Evolutionary conservation across 495 filamentous ascomycete genomes (phyloP).

Genomic region (Xylaria scruposa): DNA sequence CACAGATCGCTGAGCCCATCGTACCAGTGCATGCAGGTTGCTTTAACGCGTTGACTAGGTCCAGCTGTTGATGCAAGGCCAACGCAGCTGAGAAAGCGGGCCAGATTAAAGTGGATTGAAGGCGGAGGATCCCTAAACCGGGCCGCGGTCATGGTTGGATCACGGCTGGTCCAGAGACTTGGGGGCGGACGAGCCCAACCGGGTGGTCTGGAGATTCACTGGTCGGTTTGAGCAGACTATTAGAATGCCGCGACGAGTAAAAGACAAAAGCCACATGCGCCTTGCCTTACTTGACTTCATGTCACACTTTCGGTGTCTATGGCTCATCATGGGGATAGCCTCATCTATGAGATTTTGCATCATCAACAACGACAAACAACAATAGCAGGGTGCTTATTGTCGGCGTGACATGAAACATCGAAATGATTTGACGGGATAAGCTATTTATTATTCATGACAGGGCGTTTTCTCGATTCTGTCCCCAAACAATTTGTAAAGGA

Average conservation of each 20-base stretch:
- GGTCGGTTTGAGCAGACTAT: slow-evolving; percentile 28
- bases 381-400: slow-evolving; percentile 12
- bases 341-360: slow-evolving; percentile 19
- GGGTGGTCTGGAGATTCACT: slow-evolving; percentile 39
- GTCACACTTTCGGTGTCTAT: slow-evolving; percentile 30
- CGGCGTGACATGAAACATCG: slow-evolving; percentile 17
- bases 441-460: not conserved
- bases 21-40: slow-evolving; percentile 32
- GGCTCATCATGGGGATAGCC: slow-evolving; percentile 15
- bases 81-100: slow-evolving; percentile 41
- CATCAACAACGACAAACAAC: not conserved
- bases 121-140: slow-evolving; percentile 27
- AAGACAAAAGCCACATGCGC: slow-evolving; percentile 43
- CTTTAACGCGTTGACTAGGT: slow-evolving; percentile 33
- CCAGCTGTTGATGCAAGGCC: slow-evolving; percentile 51
- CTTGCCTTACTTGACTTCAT: slow-evolving; percentile 51
- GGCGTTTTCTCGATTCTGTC: not conserved
- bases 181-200: slow-evolving; percentile 41
- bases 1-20: slow-evolving; percentile 29
- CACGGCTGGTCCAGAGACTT: slow-evolving; percentile 28
- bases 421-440: slow-evolving; percentile 1
- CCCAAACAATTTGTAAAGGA: not conserved
- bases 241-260: slow-evolving; percentile 30
- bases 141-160: slow-evolving; percentile 26
- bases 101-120: slow-evolving; percentile 27